These are phyloP conservation scores for Gyrodon lividus DNA, from an alignment of 768 basidiomycete genomes.

Conservation along the genomic window DNA sequence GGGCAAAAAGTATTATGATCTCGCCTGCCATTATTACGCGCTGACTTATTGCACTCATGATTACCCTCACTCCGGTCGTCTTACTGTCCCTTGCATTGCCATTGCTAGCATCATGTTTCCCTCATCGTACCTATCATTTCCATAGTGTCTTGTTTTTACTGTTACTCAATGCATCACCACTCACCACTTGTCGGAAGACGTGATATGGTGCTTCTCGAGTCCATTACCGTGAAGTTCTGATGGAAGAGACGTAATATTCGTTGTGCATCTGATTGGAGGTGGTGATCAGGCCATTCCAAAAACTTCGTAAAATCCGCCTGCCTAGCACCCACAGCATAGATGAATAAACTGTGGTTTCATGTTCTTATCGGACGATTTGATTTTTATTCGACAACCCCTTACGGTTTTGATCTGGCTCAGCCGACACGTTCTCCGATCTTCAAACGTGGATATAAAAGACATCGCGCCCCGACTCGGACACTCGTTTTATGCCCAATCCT, in stretches of 20 bases:
- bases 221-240: too few relatives aligned
- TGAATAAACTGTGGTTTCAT: background rate
- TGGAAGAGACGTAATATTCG: too few relatives aligned
- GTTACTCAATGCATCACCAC: conserved; percentile 25
- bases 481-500: background rate
- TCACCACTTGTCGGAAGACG: too few relatives aligned
- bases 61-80: conserved; percentile 5
- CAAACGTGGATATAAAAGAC: too few relatives aligned
- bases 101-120: conserved; percentile 8
- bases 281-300: background rate
- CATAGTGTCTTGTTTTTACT: conserved; percentile 8
- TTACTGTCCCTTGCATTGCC: conserved; percentile 6
- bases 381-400: background rate
- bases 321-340: background rate
- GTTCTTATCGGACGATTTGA: background rate
- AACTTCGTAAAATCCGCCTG: background rate
- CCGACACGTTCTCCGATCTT: background rate
- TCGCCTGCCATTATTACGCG: conserved; percentile 14
- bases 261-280: too few relatives aligned
- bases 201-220: too few relatives aligned
- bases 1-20: conserved; percentile 9
- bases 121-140: conserved; percentile 11
- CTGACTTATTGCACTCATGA: conserved; percentile 13
- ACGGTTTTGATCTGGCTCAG: too few relatives aligned
- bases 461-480: too few relatives aligned